These are phyloP conservation scores for Xylariaceae sp. DNA, from an alignment of 2,329 filamentous ascomycete genomes.

Conservation along the genomic window DNA sequence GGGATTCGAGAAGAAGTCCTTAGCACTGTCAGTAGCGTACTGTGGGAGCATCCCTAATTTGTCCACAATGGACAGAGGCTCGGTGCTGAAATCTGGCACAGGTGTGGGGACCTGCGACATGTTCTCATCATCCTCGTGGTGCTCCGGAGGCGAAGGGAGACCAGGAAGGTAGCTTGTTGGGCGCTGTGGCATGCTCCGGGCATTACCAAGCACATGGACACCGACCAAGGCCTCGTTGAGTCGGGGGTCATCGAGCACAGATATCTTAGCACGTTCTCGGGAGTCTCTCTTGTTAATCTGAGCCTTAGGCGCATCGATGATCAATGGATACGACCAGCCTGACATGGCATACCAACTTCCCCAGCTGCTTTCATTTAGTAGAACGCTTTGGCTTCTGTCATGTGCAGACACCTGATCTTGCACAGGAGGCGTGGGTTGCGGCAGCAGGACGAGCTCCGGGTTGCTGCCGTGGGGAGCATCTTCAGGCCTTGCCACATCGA, in stretches of 20 bases:
- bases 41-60: constrained; percentile 48
- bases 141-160: constrained; percentile 20
- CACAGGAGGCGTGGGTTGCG: constrained; percentile 70
- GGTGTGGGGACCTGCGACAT: constrained; percentile 28
- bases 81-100: constrained; percentile 23
- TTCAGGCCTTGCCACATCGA: constrained; percentile 76
- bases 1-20: constrained; percentile 44
- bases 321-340: constrained; percentile 77
- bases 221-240: constrained; percentile 63
- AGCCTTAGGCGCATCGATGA: constrained; percentile 60
- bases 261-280: constrained; percentile 39
- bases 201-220: constrained; percentile 60
- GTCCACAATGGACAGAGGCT: constrained; percentile 41
- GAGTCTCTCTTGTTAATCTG: constrained; percentile 42
- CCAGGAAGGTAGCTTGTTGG: constrained; percentile 34
- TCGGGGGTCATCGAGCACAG: constrained; percentile 36
- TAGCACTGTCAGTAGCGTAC: constrained; percentile 43
- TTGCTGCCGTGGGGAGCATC: constrained; percentile 60
- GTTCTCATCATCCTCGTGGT: constrained; percentile 23
- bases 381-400: constrained; percentile 63
- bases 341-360: constrained; percentile 95
- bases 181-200: constrained; percentile 30
- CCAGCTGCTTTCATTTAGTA: constrained; percentile 79
- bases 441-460: constrained; percentile 75
- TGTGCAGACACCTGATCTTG: constrained; percentile 45